Conservation (phyloP, 169 alveolate species). For the Cryptosporidium canis region DNA sequence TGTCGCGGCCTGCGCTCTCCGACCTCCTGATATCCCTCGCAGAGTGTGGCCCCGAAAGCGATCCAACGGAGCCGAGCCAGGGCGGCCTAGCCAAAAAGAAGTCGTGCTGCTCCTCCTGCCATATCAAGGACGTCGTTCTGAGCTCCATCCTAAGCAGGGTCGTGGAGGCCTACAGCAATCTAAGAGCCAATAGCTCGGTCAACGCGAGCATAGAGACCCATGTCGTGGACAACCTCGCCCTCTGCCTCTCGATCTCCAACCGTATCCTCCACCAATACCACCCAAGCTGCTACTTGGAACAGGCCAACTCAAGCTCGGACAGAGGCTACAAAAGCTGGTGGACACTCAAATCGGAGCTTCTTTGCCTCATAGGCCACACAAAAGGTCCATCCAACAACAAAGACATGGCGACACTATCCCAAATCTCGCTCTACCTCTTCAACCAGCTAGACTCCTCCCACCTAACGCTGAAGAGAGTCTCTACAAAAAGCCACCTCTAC, state of each 20-base stretch:
- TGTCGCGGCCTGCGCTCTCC: slow-evolving; percentile 58
- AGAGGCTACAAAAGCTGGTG: slow-evolving; percentile 42
- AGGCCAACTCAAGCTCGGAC: not conserved
- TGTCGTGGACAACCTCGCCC: slow-evolving; percentile 2
- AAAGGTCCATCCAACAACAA: not conserved
- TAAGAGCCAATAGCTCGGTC: not conserved
- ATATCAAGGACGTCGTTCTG: slow-evolving; percentile 1
- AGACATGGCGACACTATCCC: not conserved
- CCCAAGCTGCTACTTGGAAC: slow-evolving; percentile 36
- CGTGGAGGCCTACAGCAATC: not conserved
- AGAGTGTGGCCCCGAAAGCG: not conserved
- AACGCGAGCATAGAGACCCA: not conserved
- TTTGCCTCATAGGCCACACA: not conserved
- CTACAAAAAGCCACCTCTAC: slow-evolving; percentile 13
- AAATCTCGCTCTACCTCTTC: not conserved
- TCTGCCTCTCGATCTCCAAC: slow-evolving; percentile 35
- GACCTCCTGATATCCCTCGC: slow-evolving; percentile 21
- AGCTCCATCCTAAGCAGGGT: slow-evolving; percentile 19
- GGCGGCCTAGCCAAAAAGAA: not conserved
- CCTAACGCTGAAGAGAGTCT: slow-evolving; percentile 15
- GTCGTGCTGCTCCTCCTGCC: slow-evolving; percentile 6
- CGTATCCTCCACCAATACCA: slow-evolving; percentile 10
- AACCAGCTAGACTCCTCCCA: slow-evolving; percentile 53
- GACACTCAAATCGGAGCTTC: slow-evolving; percentile 5
- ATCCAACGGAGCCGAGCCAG: not conserved